A percentile compares a stretch with the other conserved stretches of the same genome.
phyloP scores from a whole-genome alignment of 352 stramenopile genomes.

The Phytopythium ostracodes region DNA sequence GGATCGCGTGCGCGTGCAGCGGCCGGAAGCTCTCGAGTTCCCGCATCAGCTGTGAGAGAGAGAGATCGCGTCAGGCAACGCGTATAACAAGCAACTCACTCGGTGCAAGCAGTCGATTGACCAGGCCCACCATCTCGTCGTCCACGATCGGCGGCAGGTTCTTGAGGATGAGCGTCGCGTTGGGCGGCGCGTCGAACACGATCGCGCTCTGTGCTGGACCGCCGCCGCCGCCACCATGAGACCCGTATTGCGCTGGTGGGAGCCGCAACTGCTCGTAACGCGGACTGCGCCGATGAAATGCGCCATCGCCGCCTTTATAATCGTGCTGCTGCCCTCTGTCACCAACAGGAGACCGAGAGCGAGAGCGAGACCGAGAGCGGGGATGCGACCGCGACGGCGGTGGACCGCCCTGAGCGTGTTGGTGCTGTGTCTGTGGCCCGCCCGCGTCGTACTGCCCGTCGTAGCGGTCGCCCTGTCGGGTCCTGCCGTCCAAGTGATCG shows the following conservation, averaged over 20 bases:
- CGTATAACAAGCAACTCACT: neutral
- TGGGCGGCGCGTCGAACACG: conserved; percentile 31
- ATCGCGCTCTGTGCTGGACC: neutral
- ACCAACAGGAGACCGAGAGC: neutral
- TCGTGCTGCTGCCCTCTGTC: neutral
- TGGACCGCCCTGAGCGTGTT: neutral
- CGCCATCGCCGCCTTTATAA: neutral
- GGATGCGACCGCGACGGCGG: neutral
- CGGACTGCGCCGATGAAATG: neutral
- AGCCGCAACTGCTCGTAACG: neutral
- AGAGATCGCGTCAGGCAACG: neutral
- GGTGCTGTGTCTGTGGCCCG: neutral
- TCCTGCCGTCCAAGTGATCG: neutral
- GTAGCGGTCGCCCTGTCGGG: neutral
- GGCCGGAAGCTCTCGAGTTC: conserved; percentile 50
- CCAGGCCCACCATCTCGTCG: conserved; percentile 56
- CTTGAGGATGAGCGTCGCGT: conserved; percentile 59
- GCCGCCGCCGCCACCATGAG: neutral
- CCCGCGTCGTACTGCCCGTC: neutral
- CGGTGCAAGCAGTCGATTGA: conserved; percentile 1
- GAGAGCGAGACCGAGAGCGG: neutral
- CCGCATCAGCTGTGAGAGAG: conserved; percentile 39
- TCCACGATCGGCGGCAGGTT: conserved; percentile 42
- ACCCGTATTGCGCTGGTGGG: no score
- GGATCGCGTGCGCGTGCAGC: conserved; percentile 41